A percentile compares a stretch with the other conserved stretches of the same genome.
phyloP scores from a whole-genome alignment of 1,139 yeast genomes.

The Suhomyces bokatorum region DNA sequence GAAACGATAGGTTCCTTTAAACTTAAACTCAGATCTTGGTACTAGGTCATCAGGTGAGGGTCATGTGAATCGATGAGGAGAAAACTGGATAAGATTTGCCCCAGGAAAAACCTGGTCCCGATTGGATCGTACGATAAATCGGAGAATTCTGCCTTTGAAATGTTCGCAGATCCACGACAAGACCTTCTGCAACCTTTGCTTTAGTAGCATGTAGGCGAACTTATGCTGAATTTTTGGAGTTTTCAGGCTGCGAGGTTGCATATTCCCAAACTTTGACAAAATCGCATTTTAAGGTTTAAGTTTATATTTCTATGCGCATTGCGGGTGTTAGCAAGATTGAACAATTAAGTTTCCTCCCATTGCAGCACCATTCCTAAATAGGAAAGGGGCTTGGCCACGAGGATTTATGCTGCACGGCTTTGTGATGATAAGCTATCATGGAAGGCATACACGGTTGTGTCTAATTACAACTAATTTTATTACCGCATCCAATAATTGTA shows the following conservation, averaged over 20 bases:
- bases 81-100: not conserved
- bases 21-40: constrained; percentile 1
- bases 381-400: not conserved
- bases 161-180: not conserved
- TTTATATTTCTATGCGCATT: not conserved
- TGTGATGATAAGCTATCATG: constrained; percentile 1
- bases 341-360: not conserved
- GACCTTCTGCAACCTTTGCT: not conserved
- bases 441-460: not conserved
- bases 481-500: not conserved
- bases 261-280: not conserved
- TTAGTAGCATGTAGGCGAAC: not conserved
- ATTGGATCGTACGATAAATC: too few relatives aligned
- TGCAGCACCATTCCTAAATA: not conserved
- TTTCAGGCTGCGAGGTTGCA: not conserved
- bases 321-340: not conserved
- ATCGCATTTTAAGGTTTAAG: not conserved
- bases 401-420: constrained; percentile 3
- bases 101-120: too few relatives aligned
- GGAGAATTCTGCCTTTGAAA: too few relatives aligned
- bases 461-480: not conserved
- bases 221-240: not conserved
- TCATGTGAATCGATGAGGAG: constrained; percentile 1
- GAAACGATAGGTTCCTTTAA: not conserved
- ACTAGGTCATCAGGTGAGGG: constrained; percentile 4